Base-by-base conservation (phyloP, 805 yeast genomes). In the Scheffersomyces ergatensis region DNA sequence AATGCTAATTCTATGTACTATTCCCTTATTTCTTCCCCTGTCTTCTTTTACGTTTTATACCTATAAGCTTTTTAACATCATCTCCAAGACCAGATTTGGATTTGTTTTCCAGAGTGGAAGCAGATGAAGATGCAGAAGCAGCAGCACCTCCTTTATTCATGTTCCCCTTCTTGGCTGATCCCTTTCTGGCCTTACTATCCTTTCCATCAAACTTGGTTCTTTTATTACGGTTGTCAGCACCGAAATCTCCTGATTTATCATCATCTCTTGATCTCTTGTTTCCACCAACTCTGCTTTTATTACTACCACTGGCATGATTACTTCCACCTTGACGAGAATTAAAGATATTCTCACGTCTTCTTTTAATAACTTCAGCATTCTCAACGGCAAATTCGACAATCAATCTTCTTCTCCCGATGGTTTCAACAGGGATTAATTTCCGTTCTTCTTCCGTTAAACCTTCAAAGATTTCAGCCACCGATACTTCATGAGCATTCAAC, bases 311-410 rank as follows among this genome's bases (percentile, higher is more conserved):
- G 4, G 48, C 42, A 12, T 47, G 44, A 12, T 38, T 39, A 14
- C 34, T 39, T 9, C 24, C 24, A 21, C 24, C 24, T 21, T 21
- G 18, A 38, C 69, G 59, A 14, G 77, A 66, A 36, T 62, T 63
- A 54, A 61, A 60, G 26, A 77, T 75, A 53, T 74, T 81, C 38
- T 89, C 97, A 46, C 78, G 77, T 71, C 97, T 83, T 66, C 97
- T 84, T 67, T 86, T 87, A 32, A 93, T 83, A 42, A 93, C 96
- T 57, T 86, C 85, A 23, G 97, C 95, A 60, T 93, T 89, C 60
- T 93, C 99, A 54, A 93, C 76, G 5, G 99, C 97, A 70, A 93
- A 93, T 61, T 93, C 99, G 24, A 81, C 98, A 54, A 92, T 87
- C 44, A 93, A 72, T 46, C 88, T 80, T 67, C 97, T 81, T 57